These are phyloP conservation scores for Musa troglodytarum DNA, from an alignment of 176 grass and related monocot species.

Conservation along the genomic window DNA sequence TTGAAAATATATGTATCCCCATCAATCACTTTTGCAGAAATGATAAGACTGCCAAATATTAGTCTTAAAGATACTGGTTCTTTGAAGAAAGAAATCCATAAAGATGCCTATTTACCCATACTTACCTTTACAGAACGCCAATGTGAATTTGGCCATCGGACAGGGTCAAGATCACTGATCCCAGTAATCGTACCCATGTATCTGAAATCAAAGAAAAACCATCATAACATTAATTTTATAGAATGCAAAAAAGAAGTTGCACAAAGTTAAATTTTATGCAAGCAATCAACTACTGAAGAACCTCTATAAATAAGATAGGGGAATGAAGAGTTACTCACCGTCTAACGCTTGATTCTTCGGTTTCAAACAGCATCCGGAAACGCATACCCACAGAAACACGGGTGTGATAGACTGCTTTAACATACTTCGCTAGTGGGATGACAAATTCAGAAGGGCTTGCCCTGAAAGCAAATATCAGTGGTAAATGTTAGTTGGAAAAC, in stretches of 20 bases:
- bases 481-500: background rate
- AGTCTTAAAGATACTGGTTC: background rate
- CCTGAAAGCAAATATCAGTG: constrained; percentile 34
- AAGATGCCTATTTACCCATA: background rate
- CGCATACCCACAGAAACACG: constrained; percentile 99
- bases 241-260: background rate
- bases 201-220: constrained; percentile 30
- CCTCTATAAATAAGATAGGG: background rate
- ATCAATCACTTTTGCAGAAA: background rate
- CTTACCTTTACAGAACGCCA: constrained; percentile 97
- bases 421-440: constrained; percentile 88
- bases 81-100: background rate
- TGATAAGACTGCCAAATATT: background rate
- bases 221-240: background rate
- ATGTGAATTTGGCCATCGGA: constrained; percentile 92
- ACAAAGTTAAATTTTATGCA: background rate
- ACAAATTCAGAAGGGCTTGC: constrained; percentile 97
- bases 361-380: constrained; percentile 99
- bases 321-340: constrained; percentile 34
- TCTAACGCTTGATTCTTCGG: constrained; percentile 91
- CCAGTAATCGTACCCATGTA: constrained; percentile 99
- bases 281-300: background rate
- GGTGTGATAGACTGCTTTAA: constrained; percentile 96
- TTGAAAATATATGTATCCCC: background rate
- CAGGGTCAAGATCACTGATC: constrained; percentile 89